These are phyloP conservation scores for Daucus carota DNA, from an alignment of 129 eudicot genomes.

Conservation along the genomic window DH1_v3.0 NC_030384.2:39637001-39637500, in stretches of 20 bases:
- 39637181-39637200: slow-evolving; percentile 32
- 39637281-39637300: neutral
- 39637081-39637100: slow-evolving; percentile 99
- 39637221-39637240: slow-evolving; percentile 14
- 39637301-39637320: slow-evolving; percentile 7
- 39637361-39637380: neutral
- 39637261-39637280: neutral
- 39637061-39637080: slow-evolving; percentile 99
- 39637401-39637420: neutral
- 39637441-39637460: neutral
- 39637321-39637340: slow-evolving; percentile 10
- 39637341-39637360: slow-evolving; percentile 1
- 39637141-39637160: slow-evolving; percentile 23
- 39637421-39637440: neutral
- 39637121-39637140: too few relatives aligned
- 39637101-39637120: slow-evolving; percentile 88
- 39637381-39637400: neutral
- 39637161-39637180: slow-evolving; percentile 28
- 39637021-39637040: too few relatives aligned
- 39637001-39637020: too few relatives aligned
- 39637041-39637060: slow-evolving; percentile 55
- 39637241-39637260: neutral
- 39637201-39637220: slow-evolving; percentile 13
- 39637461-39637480: neutral
- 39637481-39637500: slow-evolving; percentile 2